Evolutionary conservation across 2,329 filamentous ascomycete genomes (phyloP).

Genomic region (Dactylellina sp.): DNA sequence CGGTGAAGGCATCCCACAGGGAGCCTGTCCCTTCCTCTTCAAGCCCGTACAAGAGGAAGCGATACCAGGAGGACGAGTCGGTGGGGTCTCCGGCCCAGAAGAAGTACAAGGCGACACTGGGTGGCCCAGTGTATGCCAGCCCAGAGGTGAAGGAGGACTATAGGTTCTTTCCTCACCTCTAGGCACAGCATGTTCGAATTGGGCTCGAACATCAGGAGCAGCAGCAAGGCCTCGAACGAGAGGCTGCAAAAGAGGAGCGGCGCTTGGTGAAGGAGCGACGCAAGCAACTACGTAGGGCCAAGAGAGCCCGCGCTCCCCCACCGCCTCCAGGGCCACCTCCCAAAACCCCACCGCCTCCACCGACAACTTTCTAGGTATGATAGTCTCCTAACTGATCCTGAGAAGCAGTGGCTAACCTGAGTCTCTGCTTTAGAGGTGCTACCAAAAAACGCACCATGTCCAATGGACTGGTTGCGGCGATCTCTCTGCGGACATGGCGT

Average conservation of each 20-base stretch:
- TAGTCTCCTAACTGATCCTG: no score
- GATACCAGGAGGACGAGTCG: background rate
- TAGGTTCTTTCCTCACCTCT: background rate
- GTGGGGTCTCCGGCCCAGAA: background rate
- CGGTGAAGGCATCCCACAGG: no score
- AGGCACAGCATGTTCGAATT: no score
- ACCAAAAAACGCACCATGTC: no score
- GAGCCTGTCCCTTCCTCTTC: background rate
- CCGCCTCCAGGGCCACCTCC: conserved; percentile 9
- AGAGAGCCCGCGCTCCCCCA: background rate
- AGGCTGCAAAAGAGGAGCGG: background rate
- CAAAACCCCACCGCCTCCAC: background rate
- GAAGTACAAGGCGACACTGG: background rate
- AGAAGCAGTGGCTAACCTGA: no score
- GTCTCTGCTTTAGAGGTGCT: no score
- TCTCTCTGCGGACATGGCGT: no score
- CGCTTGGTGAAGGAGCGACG: no score
- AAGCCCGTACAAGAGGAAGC: background rate
- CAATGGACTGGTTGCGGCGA: no score
- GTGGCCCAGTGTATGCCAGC: background rate
- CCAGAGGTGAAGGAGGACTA: background rate
- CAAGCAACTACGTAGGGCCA: no score
- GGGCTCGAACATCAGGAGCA: no score
- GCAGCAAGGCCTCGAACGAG: background rate
- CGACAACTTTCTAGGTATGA: background rate